These are phyloP conservation scores for Poronia punctata DNA, from an alignment of 495 filamentous ascomycete genomes.

Conservation along the genomic window DNA sequence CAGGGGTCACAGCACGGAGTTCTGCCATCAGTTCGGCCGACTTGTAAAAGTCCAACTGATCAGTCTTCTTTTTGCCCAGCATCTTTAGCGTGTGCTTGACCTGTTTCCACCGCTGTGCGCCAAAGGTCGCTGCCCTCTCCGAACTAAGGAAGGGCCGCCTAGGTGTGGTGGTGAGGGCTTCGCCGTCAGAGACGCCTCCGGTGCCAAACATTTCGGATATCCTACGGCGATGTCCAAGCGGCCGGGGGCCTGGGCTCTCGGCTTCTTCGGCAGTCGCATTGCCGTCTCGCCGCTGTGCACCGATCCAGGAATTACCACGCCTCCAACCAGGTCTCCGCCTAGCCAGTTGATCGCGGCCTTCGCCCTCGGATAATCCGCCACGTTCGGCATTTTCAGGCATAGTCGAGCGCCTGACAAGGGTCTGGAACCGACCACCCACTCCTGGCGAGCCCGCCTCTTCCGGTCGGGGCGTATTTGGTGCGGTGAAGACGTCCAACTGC, in stretches of 20 bases:
- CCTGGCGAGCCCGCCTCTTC: constrained; percentile 25
- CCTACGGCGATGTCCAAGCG: constrained; percentile 66
- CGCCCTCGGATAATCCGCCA: constrained; percentile 78
- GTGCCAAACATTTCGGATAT: constrained; percentile 62
- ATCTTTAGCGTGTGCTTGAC: constrained; percentile 79
- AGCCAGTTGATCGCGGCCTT: constrained; percentile 68
- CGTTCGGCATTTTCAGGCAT: constrained; percentile 62
- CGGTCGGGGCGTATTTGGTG: constrained; percentile 30
- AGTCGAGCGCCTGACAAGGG: constrained; percentile 61
- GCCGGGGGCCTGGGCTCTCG: constrained; percentile 45
- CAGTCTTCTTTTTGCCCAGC: constrained; percentile 74
- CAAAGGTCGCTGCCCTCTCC: constrained; percentile 66
- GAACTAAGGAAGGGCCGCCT: constrained; percentile 46
- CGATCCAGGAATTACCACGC: constrained; percentile 50
- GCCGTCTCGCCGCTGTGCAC: constrained; percentile 24
- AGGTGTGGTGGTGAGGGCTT: constrained; percentile 35
- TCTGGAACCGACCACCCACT: constrained; percentile 31
- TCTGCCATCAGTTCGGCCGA: constrained; percentile 96
- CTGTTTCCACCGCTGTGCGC: constrained; percentile 78
- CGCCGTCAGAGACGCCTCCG: constrained; percentile 44
- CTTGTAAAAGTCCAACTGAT: constrained; percentile 87
- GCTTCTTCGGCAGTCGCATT: constrained; percentile 32
- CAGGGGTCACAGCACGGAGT: constrained; percentile 82
- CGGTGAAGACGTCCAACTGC: constrained; percentile 38
- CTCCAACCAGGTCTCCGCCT: constrained; percentile 48